These are phyloP conservation scores for Sporisorium graminicola DNA, from an alignment of 1,284 basidiomycete species.

Conservation along the genomic window DNA sequence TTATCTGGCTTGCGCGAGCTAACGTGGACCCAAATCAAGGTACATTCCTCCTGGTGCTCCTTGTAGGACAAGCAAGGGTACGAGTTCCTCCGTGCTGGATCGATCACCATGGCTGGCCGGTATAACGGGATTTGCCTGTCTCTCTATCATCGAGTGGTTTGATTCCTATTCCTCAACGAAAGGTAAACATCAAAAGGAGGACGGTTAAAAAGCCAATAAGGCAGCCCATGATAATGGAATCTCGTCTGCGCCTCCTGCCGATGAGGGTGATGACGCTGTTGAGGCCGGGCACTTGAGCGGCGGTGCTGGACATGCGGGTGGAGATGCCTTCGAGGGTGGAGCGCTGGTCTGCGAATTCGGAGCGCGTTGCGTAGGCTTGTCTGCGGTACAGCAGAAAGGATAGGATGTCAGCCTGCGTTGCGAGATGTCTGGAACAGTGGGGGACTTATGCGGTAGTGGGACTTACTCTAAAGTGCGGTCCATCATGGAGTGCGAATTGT, in stretches of 20 bases:
- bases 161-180: conserved; percentile 19
- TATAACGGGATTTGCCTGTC: too few relatives aligned
- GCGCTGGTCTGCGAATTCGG: conserved; percentile 90
- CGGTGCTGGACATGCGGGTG: conserved; percentile 77
- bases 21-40: too few relatives aligned
- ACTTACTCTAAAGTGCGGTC: conserved; percentile 87
- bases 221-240: conserved; percentile 88
- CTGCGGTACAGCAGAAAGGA: conserved; percentile 71
- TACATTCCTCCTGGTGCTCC: too few relatives aligned
- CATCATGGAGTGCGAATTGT: conserved; percentile 92
- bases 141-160: not conserved
- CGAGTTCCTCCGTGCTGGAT: too few relatives aligned
- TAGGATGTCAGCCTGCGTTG: too few relatives aligned
- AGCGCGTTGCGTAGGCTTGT: conserved; percentile 97
- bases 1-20: too few relatives aligned
- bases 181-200: conserved; percentile 79
- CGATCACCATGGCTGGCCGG: too few relatives aligned
- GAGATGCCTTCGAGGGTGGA: conserved; percentile 81
- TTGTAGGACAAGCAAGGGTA: too few relatives aligned
- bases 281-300: conserved; percentile 90
- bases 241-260: conserved; percentile 86
- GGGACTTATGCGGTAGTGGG: too few relatives aligned
- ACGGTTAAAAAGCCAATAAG: conserved; percentile 87
- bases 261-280: conserved; percentile 93
- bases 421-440: too few relatives aligned